Conservation (phyloP, 2,329 filamentous ascomycete genomes). For the Teratosphaeria nubilosa region DNA sequence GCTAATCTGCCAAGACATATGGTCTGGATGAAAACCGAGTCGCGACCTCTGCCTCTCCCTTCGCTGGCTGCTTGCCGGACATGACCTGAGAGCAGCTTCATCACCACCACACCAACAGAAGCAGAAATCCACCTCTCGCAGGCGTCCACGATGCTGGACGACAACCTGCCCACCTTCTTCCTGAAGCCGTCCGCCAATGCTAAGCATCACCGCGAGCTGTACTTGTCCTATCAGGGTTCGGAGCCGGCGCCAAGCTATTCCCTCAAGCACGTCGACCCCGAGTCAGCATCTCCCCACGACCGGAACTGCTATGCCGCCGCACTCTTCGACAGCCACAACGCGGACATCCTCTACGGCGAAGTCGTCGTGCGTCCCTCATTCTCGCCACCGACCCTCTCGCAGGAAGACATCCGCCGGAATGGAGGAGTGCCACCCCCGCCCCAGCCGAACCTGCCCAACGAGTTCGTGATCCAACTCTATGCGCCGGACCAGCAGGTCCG, state of each 20-base stretch:
- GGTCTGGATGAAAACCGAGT: too few relatives aligned
- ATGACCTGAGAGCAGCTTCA: too few relatives aligned
- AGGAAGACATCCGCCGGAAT: conserved; percentile 57
- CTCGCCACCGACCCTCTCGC: conserved; percentile 70
- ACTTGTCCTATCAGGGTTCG: conserved; percentile 61
- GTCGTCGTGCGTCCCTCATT: conserved; percentile 77
- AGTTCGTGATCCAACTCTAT: conserved; percentile 81
- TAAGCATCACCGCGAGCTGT: conserved; percentile 44
- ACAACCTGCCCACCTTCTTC: conserved; percentile 72
- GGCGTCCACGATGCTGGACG: conserved; percentile 64
- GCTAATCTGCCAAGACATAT: too few relatives aligned
- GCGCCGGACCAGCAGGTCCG: conserved; percentile 78
- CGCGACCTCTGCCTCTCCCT: too few relatives aligned
- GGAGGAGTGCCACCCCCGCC: conserved; percentile 56
- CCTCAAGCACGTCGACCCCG: conserved; percentile 65
- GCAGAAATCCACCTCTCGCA: too few relatives aligned
- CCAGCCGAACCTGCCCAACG: conserved; percentile 62
- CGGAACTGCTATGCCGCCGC: conserved; percentile 80
- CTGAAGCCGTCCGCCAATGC: conserved; percentile 44
- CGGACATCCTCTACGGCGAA: conserved; percentile 78
- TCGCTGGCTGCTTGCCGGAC: too few relatives aligned
- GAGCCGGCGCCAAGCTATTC: conserved; percentile 72
- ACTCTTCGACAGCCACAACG: conserved; percentile 70
- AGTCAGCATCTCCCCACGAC: conserved; percentile 48
- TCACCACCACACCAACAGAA: too few relatives aligned